A percentile compares a stretch with the other conserved stretches of the same genome.
phyloP scores from a whole-genome alignment of 306 rosid genomes.

The Gleditsia sinensis region DNA sequence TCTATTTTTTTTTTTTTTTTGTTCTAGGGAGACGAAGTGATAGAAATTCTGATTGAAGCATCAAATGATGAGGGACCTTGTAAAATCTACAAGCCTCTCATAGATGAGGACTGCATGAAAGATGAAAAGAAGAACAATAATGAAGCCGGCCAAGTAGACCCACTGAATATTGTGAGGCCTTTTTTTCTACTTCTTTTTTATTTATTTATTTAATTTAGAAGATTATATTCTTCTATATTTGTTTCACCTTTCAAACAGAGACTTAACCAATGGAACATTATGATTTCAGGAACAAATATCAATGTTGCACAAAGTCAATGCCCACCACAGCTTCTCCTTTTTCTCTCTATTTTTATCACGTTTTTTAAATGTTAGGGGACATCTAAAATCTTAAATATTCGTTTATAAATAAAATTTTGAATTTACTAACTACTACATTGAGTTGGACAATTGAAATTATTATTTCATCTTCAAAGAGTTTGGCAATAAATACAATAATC shows the following conservation, averaged over 20 bases:
- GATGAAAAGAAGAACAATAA: not conserved
- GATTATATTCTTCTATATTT: not conserved
- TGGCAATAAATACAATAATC: too few relatives aligned
- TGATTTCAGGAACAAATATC: not conserved
- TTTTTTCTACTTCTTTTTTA: not conserved
- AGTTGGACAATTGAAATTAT: too few relatives aligned
- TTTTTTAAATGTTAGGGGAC: too few relatives aligned
- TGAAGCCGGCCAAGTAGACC: not conserved
- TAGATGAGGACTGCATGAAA: not conserved
- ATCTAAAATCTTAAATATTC: too few relatives aligned
- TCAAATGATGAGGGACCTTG: not conserved
- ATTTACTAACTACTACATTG: too few relatives aligned
- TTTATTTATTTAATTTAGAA: not conserved
- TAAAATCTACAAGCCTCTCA: not conserved
- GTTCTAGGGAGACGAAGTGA: too few relatives aligned
- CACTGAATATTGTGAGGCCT: not conserved
- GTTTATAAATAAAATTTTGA: too few relatives aligned
- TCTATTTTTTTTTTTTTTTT: too few relatives aligned
- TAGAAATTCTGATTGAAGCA: too few relatives aligned
- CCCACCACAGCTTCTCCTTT: constrained; percentile 7
- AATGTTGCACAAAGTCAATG: not conserved
- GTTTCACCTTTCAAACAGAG: not conserved
- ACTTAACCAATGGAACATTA: not conserved
- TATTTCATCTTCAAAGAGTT: too few relatives aligned
- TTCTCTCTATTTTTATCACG: not conserved